A percentile compares a stretch with the other conserved stretches of the same genome.
Evolutionary conservation across 164 flowering plant genomes (phyloP).

Genomic region (Litsea cubeba): DNA sequence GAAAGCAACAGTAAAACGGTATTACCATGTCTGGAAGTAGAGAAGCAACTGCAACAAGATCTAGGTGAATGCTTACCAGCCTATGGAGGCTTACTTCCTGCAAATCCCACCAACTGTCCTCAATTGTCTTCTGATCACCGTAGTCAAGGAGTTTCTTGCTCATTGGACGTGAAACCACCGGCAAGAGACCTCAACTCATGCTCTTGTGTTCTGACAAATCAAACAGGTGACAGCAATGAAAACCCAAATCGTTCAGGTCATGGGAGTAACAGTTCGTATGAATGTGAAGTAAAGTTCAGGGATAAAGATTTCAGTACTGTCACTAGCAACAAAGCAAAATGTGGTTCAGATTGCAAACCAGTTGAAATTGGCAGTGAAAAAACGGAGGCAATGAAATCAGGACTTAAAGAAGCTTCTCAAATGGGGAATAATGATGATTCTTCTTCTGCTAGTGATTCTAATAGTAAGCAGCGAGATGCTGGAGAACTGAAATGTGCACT

Average conservation of each 20-base stretch:
- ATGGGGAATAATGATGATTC: background rate
- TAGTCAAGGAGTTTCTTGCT: too few relatives aligned
- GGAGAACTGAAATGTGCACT: background rate
- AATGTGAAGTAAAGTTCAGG: background rate
- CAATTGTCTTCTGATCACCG: background rate
- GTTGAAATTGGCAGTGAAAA: background rate
- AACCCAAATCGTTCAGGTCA: constrained; percentile 10
- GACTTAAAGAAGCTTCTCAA: constrained; percentile 2
- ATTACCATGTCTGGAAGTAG: constrained; percentile 3
- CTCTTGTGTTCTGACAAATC: constrained; percentile 1
- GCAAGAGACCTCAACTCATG: constrained; percentile 2
- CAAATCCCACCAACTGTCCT: constrained; percentile 2
- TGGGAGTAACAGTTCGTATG: constrained; percentile 11
- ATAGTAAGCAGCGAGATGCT: background rate
- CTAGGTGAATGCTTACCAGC: background rate
- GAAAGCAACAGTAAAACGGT: background rate
- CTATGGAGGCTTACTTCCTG: constrained; percentile 1
- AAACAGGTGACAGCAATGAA: constrained; percentile 6
- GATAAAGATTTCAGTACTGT: background rate
- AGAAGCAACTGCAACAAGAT: background rate
- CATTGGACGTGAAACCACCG: background rate
- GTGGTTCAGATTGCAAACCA: constrained; percentile 7
- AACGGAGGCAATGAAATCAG: background rate
- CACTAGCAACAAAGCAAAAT: background rate
- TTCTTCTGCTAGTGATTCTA: background rate